Base-by-base conservation (phyloP, 768 basidiomycete genomes). In the Mycena sanguinolenta region DNA sequence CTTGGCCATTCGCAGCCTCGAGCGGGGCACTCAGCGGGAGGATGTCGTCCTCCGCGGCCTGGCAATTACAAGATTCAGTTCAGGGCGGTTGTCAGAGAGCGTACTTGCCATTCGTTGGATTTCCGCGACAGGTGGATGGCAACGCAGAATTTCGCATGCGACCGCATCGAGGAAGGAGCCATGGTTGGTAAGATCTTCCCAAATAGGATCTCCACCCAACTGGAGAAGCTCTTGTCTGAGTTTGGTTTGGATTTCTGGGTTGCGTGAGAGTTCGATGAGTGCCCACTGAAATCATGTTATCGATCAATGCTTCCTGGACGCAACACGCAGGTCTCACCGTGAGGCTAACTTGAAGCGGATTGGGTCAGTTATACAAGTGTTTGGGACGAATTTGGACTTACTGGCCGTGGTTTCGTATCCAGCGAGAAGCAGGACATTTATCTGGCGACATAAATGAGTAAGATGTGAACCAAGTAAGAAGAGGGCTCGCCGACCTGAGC, bases 21-120 rank as follows among this genome's bases (percentile, higher is more conserved):
- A 83, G 73, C 4, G 85, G 82, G 9, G 70, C 53, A 12, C 74
- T 78, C 30, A 86, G 74, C 3, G 83, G 82, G n/a, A 86, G 72
- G 4, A 85, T 50, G 54, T 84, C 82, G 65, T 85, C 83, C 68
- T 78, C 73, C 4, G 72, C 63, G 19, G 84, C 81, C 84, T 85
- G 14, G 9, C 16, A 17, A 9, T 2, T 16, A 23, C n/a, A 4
- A 27, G 30, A 13, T 30, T 36, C 10, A n/a, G n/a, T n/a, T 14
- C 1, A 38, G 14, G 6, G 6, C 6, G 36, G 14, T 14, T 7
- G 1, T 14, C 2, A 54, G 4, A 10, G 13, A 16, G 28, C 4
- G 14, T 27, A 44, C 19, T 28, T 71, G 84, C 83, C 23, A 80
- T 63, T 12, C 83, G 80, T 28, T 32, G 62, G 1, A 76, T 76